These are phyloP conservation scores for Olyra latifolia DNA, from an alignment of 176 grass and related monocot genomes.

Conservation along the genomic window DNA sequence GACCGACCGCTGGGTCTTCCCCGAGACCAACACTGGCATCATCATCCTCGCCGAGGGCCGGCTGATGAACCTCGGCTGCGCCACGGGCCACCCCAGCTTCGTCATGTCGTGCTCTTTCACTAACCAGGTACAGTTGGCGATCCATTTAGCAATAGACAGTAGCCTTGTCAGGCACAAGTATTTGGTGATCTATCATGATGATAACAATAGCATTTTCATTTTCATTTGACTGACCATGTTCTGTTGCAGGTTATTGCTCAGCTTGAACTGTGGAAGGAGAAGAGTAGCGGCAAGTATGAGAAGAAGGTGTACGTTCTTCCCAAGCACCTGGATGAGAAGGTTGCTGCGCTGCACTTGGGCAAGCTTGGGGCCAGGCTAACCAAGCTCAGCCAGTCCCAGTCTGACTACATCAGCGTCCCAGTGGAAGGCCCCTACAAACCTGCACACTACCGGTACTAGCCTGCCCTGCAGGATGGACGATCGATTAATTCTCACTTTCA, in stretches of 20 bases:
- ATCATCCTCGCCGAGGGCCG: constrained; percentile 81
- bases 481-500: neutral
- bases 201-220: too few relatives aligned
- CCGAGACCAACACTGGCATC: constrained; percentile 66
- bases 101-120: constrained; percentile 93
- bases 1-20: constrained; percentile 82
- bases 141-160: neutral
- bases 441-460: constrained; percentile 63
- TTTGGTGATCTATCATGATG: too few relatives aligned
- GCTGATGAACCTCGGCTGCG: constrained; percentile 77
- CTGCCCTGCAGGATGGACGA: neutral
- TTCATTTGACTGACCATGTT: neutral
- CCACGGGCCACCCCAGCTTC: constrained; percentile 78
- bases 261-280: constrained; percentile 78
- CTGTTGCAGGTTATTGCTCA: constrained; percentile 71
- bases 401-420: constrained; percentile 66
- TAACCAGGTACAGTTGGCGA: constrained; percentile 55
- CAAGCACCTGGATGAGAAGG: constrained; percentile 88
- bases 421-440: constrained; percentile 72
- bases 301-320: constrained; percentile 86
- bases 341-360: constrained; percentile 67
- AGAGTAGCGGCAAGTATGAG: constrained; percentile 66
- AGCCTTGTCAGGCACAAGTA: neutral
- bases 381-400: constrained; percentile 53
- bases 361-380: constrained; percentile 74